A percentile compares a stretch with the other conserved stretches of the same genome.
These are phyloP conservation scores for Fusarium sublunatum DNA, from an alignment of 2,329 filamentous ascomycete genomes.

Conservation along the genomic window DNA sequence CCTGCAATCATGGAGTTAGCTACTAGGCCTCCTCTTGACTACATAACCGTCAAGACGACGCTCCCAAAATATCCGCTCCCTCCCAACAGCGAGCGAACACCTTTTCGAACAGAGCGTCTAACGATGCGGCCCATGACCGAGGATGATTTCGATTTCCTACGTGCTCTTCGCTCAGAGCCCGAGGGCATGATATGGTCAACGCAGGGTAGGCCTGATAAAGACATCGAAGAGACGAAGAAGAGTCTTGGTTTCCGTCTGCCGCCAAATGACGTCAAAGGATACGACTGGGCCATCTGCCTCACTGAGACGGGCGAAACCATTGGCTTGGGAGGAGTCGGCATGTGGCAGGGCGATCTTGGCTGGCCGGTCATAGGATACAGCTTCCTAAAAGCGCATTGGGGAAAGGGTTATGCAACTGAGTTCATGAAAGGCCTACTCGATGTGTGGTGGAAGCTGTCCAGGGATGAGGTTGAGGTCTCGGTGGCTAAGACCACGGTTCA, in stretches of 20 bases:
- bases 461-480: constrained; percentile 57
- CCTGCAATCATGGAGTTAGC: constrained; percentile 37
- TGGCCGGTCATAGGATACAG: constrained; percentile 72
- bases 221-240: constrained; percentile 56
- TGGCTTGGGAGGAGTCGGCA: constrained; percentile 60
- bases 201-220: constrained; percentile 55
- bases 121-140: constrained; percentile 62
- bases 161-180: constrained; percentile 65
- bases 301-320: constrained; percentile 62
- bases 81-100: constrained; percentile 51
- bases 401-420: constrained; percentile 67
- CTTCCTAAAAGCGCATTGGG: constrained; percentile 64
- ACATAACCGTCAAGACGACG: constrained; percentile 60
- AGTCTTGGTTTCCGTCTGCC: constrained; percentile 58
- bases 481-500: constrained; percentile 56
- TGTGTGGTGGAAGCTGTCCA: constrained; percentile 62
- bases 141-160: constrained; percentile 62
- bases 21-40: constrained; percentile 41
- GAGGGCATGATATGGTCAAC: constrained; percentile 72
- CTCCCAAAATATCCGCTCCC: constrained; percentile 58
- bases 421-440: constrained; percentile 60
- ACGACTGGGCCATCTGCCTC: constrained; percentile 66
- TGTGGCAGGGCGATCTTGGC: constrained; percentile 52
- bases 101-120: constrained; percentile 64
- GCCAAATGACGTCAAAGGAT: constrained; percentile 62